These are phyloP conservation scores for Cymodocea nodosa DNA, from an alignment of 116 monocot species.

Conservation along the genomic window DNA sequence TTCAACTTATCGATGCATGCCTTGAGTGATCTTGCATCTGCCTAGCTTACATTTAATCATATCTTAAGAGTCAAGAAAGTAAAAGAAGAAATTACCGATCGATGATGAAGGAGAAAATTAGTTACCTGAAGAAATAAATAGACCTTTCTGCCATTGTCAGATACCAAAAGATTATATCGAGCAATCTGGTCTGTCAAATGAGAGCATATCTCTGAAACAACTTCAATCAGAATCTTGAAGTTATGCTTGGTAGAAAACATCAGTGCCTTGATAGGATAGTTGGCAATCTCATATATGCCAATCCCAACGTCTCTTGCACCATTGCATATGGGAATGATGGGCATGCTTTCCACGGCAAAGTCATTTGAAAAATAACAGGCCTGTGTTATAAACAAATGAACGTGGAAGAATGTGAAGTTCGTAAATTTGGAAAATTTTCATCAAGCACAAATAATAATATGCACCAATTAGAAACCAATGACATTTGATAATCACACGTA, in stretches of 20 bases:
- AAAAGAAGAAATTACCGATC: not conserved
- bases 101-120: not conserved
- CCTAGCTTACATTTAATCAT: not conserved
- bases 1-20: too few species aligned
- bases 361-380: slow-evolving; percentile 53
- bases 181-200: slow-evolving; percentile 15
- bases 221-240: slow-evolving; percentile 15
- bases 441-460: too few species aligned
- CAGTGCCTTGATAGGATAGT: slow-evolving; percentile 46
- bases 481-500: too few species aligned
- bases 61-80: not conserved
- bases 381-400: slow-evolving; percentile 14
- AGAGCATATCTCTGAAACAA: slow-evolving; percentile 36
- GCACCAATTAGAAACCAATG: too few species aligned
- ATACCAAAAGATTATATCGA: slow-evolving; percentile 41
- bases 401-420: too few species aligned
- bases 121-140: slow-evolving; percentile 72
- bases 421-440: too few species aligned
- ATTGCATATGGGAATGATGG: slow-evolving; percentile 21
- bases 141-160: slow-evolving; percentile 43
- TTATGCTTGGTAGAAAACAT: slow-evolving; percentile 29
- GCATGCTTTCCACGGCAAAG: slow-evolving; percentile 46
- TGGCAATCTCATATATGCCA: slow-evolving; percentile 32
- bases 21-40: too few species aligned
- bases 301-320: slow-evolving; percentile 10